A percentile compares a stretch with the other conserved stretches of the same genome.
Conservation (phyloP, 139 green algal species). For the Monoraphidium neglectum region DNA sequence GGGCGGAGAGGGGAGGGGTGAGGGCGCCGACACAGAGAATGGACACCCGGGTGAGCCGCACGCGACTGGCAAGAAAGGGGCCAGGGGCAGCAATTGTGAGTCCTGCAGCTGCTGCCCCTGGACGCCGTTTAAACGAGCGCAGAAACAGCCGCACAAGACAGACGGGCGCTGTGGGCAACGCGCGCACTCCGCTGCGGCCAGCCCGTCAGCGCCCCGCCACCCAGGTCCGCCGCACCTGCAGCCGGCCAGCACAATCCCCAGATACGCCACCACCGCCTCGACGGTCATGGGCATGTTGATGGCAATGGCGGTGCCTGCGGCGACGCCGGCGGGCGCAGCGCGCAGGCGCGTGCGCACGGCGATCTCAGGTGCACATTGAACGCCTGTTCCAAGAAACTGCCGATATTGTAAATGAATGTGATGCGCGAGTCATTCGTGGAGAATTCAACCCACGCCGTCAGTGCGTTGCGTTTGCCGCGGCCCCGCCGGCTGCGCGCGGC, state of each 20-base stretch:
- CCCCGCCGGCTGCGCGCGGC: too few species aligned
- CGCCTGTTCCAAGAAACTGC: neutral
- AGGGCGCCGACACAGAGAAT: too few species aligned
- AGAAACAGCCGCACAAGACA: too few species aligned
- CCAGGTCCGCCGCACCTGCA: slow-evolving; percentile 42
- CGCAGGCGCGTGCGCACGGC: neutral
- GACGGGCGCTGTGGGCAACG: too few species aligned
- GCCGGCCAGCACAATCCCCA: slow-evolving; percentile 86
- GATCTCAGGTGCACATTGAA: neutral
- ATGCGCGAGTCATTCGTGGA: neutral
- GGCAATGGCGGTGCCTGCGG: slow-evolving; percentile 69
- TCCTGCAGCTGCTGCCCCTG: too few species aligned
- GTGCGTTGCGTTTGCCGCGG: neutral
- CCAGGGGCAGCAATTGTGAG: neutral
- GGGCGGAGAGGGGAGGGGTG: too few species aligned
- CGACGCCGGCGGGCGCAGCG: neutral
- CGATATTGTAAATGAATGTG: neutral
- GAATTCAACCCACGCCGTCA: neutral
- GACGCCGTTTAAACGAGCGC: too few species aligned
- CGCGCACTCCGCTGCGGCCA: too few species aligned
- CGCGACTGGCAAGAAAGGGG: neutral
- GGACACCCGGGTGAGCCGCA: too few species aligned
- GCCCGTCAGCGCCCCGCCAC: too few species aligned
- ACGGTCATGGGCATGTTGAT: slow-evolving; percentile 85
- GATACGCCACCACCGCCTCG: slow-evolving; percentile 69